A percentile compares a stretch with the other conserved stretches of the same genome.
These are phyloP conservation scores for Acorus calamus DNA, from an alignment of 106 monocot species.

Conservation along the genomic window DNA sequence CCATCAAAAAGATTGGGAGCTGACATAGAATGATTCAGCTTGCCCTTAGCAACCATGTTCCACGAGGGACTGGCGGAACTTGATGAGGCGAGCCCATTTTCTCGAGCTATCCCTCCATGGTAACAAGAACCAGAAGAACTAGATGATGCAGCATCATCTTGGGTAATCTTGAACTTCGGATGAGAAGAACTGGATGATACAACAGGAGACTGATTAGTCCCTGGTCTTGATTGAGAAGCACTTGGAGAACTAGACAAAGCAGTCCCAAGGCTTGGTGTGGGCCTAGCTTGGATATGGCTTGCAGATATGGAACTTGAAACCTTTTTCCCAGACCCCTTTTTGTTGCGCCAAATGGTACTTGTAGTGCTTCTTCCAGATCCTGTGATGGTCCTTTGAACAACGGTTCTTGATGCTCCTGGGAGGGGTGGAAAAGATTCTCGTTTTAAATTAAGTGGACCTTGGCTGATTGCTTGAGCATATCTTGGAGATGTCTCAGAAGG, in stretches of 20 bases:
- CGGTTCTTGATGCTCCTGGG: slow-evolving; percentile 36
- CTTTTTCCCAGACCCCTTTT: slow-evolving; percentile 15
- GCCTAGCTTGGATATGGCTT: slow-evolving; percentile 12
- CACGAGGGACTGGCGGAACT: slow-evolving; percentile 17
- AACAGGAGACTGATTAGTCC: not conserved
- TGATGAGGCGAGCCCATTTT: slow-evolving; percentile 22
- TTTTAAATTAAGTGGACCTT: slow-evolving; percentile 26
- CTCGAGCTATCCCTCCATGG: not conserved
- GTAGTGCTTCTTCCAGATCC: slow-evolving; percentile 9
- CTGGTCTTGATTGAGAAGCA: not conserved
- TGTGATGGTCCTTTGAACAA: slow-evolving; percentile 18
- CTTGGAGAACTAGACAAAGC: slow-evolving; percentile 2
- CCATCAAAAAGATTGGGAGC: slow-evolving; percentile 34
- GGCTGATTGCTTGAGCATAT: slow-evolving; percentile 56
- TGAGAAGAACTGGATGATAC: not conserved
- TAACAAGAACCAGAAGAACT: too few species aligned
- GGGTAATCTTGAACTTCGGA: not conserved
- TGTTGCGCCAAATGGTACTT: slow-evolving; percentile 16
- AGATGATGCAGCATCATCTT: too few species aligned
- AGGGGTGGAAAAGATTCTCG: slow-evolving; percentile 86
- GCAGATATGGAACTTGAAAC: slow-evolving; percentile 7
- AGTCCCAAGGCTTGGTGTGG: slow-evolving; percentile 3
- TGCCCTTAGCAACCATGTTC: slow-evolving; percentile 16
- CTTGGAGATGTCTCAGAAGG: slow-evolving; percentile 39
- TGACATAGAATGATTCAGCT: slow-evolving; percentile 52